Evolutionary conservation across 495 filamentous ascomycete species (phyloP).

Genomic region (Friedmanniomyces endolithicus): DNA sequence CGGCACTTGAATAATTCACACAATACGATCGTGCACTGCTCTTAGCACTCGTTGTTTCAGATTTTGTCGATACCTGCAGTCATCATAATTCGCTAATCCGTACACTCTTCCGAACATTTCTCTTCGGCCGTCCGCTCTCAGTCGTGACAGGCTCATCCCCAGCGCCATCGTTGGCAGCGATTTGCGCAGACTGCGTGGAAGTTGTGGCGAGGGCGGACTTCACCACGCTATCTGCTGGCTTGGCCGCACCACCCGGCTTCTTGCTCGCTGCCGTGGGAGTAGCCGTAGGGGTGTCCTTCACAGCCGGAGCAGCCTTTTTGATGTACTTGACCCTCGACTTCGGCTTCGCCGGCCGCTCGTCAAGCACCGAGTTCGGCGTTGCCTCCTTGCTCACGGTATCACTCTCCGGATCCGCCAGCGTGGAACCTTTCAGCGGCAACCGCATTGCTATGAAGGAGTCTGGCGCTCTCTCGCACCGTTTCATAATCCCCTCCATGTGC

Average conservation of each 20-base stretch:
- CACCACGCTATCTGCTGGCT: not conserved
- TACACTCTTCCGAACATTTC: conserved; percentile 16
- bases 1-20: too few relatives aligned
- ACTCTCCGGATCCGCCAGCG: conserved; percentile 1
- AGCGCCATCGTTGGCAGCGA: not conserved
- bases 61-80: not conserved
- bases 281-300: not conserved
- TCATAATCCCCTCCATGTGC: conserved; percentile 45
- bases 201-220: not conserved
- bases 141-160: not conserved
- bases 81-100: conserved; percentile 16
- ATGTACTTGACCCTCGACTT: conserved; percentile 14
- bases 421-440: conserved; percentile 21
- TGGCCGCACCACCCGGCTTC: not conserved
- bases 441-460: conserved; percentile 27
- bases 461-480: conserved; percentile 27
- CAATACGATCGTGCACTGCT: not conserved
- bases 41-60: not conserved
- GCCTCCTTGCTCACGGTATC: not conserved
- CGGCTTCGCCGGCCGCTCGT: not conserved
- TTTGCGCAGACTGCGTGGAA: not conserved
- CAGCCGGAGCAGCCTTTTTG: conserved; percentile 4
- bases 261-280: not conserved
- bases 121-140: conserved; percentile 13
- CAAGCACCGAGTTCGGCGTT: not conserved